Evolutionary conservation across 2,329 filamentous ascomycete genomes (phyloP).

Genomic region (Curvularia hawaiiensis): DNA sequence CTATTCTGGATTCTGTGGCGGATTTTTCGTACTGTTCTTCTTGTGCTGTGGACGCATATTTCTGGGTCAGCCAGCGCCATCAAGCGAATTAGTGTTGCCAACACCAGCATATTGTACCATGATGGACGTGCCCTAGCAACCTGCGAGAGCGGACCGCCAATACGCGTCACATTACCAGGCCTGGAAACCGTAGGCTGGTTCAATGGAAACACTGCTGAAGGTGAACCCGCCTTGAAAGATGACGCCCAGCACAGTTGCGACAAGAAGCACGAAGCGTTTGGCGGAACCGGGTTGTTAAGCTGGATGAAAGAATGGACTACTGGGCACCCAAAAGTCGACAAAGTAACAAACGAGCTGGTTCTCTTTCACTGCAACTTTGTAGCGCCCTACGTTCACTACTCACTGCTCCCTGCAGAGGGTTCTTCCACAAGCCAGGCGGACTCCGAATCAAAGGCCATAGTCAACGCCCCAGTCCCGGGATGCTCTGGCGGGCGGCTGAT

Average conservation of each 20-base stretch:
- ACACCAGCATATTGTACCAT: constrained; percentile 70
- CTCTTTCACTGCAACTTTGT: constrained; percentile 70
- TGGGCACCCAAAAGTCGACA: constrained; percentile 71
- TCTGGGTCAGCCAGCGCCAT: constrained; percentile 62
- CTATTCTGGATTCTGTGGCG: constrained; percentile 56
- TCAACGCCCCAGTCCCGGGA: constrained; percentile 65
- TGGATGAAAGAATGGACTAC: constrained; percentile 76
- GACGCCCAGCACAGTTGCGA: constrained; percentile 23
- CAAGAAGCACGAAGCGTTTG: constrained; percentile 48
- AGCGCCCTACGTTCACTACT: constrained; percentile 71
- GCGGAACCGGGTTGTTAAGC: constrained; percentile 60
- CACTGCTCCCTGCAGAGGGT: constrained; percentile 54
- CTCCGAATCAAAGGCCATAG: constrained; percentile 24
- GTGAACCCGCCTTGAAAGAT: constrained; percentile 46
- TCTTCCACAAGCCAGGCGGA: constrained; percentile 13
- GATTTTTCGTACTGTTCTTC: constrained; percentile 62
- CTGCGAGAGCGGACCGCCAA: constrained; percentile 73
- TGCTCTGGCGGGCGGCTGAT: constrained; percentile 72
- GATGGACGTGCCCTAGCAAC: constrained; percentile 71
- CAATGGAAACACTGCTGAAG: constrained; percentile 63
- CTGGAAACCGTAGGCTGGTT: constrained; percentile 75
- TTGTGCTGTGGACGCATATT: constrained; percentile 63
- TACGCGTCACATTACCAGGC: constrained; percentile 66
- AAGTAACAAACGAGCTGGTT: constrained; percentile 66
- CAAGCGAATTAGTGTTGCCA: constrained; percentile 72